Conservation (phyloP, 2,329 filamentous ascomycete species). For the Ascochyta rabiei region DNA sequence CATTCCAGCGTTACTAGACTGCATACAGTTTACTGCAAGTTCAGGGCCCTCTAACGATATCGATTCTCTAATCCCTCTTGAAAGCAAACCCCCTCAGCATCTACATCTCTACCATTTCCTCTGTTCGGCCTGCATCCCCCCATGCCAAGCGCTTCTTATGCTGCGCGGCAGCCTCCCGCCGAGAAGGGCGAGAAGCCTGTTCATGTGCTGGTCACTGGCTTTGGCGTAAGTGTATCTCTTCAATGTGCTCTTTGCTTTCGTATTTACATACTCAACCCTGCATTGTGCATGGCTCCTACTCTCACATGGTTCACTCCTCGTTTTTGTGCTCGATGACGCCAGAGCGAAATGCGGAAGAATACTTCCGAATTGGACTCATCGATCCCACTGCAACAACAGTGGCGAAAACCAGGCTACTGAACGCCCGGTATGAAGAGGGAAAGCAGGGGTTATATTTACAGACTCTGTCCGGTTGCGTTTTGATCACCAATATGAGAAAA, state of each 20-base stretch:
- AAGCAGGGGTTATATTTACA: too few species aligned
- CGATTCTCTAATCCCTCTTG: not conserved
- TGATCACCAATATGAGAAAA: too few species aligned
- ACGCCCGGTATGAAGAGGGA: too few species aligned
- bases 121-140: conserved; percentile 4
- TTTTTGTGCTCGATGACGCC: not conserved
- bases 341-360: not conserved
- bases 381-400: not conserved
- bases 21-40: conserved; percentile 24
- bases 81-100: not conserved
- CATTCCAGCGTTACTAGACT: conserved; percentile 1
- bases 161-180: conserved; percentile 37
- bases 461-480: too few species aligned
- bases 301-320: not conserved
- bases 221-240: conserved; percentile 34
- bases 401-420: not conserved
- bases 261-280: not conserved
- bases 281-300: not conserved
- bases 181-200: conserved; percentile 40
- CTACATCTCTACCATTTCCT: not conserved
- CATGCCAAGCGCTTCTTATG: conserved; percentile 27
- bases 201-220: conserved; percentile 46
- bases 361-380: not conserved
- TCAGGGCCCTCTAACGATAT: not conserved
- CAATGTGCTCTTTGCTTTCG: not conserved